Conservation (phyloP, 495 filamentous ascomycete genomes). For the Parachaetomium inaequale region DNA sequence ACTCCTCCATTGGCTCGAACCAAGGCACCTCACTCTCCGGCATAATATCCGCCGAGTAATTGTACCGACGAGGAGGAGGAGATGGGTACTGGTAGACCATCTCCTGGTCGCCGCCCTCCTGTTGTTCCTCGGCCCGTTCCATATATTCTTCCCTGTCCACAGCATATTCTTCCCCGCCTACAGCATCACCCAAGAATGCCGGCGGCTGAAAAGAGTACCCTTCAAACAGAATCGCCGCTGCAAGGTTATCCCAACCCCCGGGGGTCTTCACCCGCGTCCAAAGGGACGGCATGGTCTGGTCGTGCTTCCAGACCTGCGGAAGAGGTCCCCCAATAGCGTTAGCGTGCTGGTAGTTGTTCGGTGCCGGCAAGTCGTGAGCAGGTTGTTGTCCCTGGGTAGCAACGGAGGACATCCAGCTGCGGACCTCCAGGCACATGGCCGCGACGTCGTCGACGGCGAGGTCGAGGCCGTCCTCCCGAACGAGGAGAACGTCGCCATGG, state of each 20-base stretch:
- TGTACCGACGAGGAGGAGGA: neutral
- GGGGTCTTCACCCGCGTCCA: neutral
- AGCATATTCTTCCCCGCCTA: too few relatives aligned
- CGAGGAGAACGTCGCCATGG: neutral
- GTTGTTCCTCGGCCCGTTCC: too few relatives aligned
- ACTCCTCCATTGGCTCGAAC: neutral
- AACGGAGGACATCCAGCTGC: neutral
- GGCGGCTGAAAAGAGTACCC: neutral
- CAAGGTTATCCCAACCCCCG: too few relatives aligned
- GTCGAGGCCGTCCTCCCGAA: neutral
- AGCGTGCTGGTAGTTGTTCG: too few relatives aligned
- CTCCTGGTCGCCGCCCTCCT: too few relatives aligned
- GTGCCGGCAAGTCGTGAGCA: too few relatives aligned
- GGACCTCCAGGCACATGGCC: neutral
- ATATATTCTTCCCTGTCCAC: too few relatives aligned
- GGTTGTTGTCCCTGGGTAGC: too few relatives aligned
- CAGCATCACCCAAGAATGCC: too few relatives aligned
- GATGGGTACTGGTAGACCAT: too few relatives aligned
- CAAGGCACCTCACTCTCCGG: neutral
- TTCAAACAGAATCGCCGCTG: neutral
- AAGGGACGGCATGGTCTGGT: neutral
- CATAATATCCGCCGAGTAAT: neutral
- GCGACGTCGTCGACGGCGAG: neutral
- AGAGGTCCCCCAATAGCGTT: too few relatives aligned
- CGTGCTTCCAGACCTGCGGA: too few relatives aligned